Evolutionary conservation across 148 eudicot species (phyloP).

Genomic region (Rhododendron mucronatum): DNA sequence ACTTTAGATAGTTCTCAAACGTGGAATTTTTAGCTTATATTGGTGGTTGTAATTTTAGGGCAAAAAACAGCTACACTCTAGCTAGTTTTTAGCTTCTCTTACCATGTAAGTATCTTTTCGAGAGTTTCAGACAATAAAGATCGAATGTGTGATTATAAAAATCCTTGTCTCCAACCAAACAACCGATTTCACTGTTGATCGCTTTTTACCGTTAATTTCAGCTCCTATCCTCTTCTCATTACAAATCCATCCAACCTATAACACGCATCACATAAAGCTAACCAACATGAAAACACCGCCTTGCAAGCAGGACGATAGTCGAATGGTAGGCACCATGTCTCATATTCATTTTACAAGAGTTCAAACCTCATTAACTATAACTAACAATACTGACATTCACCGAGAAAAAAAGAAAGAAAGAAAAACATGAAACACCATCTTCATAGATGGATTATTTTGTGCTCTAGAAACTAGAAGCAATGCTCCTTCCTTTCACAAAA

Average conservation of each 20-base stretch:
- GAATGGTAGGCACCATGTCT: background rate
- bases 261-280: background rate
- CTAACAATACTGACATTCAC: too few relatives aligned
- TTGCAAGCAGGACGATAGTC: background rate
- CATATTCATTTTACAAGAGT: background rate
- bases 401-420: too few relatives aligned
- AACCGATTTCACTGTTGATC: too few relatives aligned
- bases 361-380: too few relatives aligned
- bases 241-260: background rate
- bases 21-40: background rate
- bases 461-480: background rate
- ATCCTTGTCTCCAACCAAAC: background rate
- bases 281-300: background rate
- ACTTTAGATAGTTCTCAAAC: background rate
- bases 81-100: background rate
- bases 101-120: background rate
- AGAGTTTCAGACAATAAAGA: background rate
- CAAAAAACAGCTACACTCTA: background rate
- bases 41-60: background rate
- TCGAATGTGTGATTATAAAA: background rate
- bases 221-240: too few relatives aligned
- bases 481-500: background rate
- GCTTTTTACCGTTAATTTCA: background rate
- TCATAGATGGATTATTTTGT: too few relatives aligned
- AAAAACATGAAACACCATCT: too few relatives aligned